Conservation (phyloP, 2,329 filamentous ascomycete genomes). For the Penicillium freii region DNA sequence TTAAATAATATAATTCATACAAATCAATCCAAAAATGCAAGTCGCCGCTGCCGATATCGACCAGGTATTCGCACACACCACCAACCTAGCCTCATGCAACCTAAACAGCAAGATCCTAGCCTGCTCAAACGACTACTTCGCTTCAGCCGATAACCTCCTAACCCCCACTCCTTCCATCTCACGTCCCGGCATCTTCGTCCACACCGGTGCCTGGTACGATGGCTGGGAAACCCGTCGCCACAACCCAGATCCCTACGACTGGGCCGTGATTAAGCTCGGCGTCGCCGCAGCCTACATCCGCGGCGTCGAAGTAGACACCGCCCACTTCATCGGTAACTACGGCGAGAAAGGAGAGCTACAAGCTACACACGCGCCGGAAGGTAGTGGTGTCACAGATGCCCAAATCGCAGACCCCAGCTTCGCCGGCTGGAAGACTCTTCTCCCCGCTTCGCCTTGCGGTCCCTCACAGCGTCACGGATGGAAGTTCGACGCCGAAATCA, state of each 20-base stretch:
- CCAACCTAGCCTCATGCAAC: constrained; percentile 45
- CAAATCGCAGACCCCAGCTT: constrained; percentile 36
- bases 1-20: background rate
- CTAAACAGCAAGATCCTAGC: constrained; percentile 56
- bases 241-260: constrained; percentile 58
- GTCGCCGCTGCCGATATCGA: constrained; percentile 53
- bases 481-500: constrained; percentile 30
- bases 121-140: constrained; percentile 62
- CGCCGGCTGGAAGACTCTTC: constrained; percentile 40
- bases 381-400: constrained; percentile 24
- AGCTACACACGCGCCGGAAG: constrained; percentile 28
- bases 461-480: constrained; percentile 45
- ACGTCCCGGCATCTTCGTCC: constrained; percentile 58
- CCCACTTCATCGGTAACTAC: constrained; percentile 48
- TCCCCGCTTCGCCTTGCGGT: constrained; percentile 40
- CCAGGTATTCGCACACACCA: constrained; percentile 54
- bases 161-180: constrained; percentile 57
- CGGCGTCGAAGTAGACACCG: constrained; percentile 47
- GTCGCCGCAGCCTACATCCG: constrained; percentile 44
- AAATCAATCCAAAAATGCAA: background rate
- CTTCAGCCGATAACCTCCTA: constrained; percentile 57
- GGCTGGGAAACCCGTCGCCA: constrained; percentile 64
- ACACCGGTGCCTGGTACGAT: constrained; percentile 63
- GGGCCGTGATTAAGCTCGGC: constrained; percentile 59
- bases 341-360: constrained; percentile 45